Evolutionary conservation across 768 basidiomycete genomes (phyloP), one percentile per base, ranked within the genome.

Genomic region (Dioszegia hungarica): DNA sequence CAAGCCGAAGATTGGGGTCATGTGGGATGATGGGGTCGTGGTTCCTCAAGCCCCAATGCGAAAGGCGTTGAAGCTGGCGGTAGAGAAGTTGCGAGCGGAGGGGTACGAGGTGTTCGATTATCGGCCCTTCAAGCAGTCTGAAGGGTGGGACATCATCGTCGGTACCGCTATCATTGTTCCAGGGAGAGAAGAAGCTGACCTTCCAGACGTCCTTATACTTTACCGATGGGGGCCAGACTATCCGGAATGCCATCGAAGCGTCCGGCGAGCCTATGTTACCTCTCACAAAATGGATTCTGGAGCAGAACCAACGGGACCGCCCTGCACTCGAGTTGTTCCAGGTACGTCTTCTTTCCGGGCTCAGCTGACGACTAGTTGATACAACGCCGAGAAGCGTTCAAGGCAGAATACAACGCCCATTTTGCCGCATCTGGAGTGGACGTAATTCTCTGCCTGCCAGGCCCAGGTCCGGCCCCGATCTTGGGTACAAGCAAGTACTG

Each of bases 21-120:
- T 70, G 63, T 53, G 60, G 59, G 54, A 68, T 50, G 69, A 71
- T 52, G 69, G 66, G 5, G 62, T 67, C 3, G 69, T 71, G 6
- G 24, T 44, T 14, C 69, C 64, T 19, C 57, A 59, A n/a, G 55
- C 59, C 9, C 66, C 66, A 3, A 55, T 65, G 22, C 47, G 60
- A 22, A 44, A 57, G 22, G 68, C 63, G n/a, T 69, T 90, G 39
- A 79, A 84, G 63, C 75, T 20, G 1, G 38, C 44, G 3, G 53
- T 59, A 5, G 37, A 52, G 3, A 55, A 55, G 33, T 27, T 66
- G n/a, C 19, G 22, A 15, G 47, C 34, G 10, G 19, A 17, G 31
- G 12, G 51, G 41, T 31, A 54, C 50, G 33, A 57, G 56, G 34
- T 29, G 50, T 28, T 57, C 51, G 31, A 53, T 50, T 33, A 36